Conservation (phyloP, 2,329 filamentous ascomycete genomes). For the Sporothrix globosa region DNA sequence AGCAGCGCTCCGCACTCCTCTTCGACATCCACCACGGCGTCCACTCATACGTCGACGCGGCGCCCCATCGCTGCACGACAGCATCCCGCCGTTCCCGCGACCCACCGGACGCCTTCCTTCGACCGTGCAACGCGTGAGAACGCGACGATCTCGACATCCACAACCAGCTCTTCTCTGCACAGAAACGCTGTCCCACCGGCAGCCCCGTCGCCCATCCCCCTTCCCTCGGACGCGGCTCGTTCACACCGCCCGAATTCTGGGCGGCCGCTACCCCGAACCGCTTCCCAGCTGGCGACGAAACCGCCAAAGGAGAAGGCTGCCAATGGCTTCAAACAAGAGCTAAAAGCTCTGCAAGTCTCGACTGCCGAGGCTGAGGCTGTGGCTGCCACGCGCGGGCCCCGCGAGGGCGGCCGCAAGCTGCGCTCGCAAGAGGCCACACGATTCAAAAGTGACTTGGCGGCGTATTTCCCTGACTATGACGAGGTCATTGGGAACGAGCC, state of each 20-base stretch:
- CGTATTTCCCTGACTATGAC: slow-evolving; percentile 93
- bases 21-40: slow-evolving; percentile 2
- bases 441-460: slow-evolving; percentile 87
- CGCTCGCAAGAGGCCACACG: slow-evolving; percentile 83
- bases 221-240: not conserved
- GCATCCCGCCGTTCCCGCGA: not conserved
- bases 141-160: not conserved
- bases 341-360: slow-evolving; percentile 59
- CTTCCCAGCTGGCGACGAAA: slow-evolving; percentile 45
- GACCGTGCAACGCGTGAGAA: slow-evolving; percentile 3
- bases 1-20: not conserved
- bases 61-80: slow-evolving; percentile 19
- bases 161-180: not conserved
- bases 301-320: slow-evolving; percentile 60
- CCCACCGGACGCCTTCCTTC: not conserved
- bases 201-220: not conserved
- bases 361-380: slow-evolving; percentile 49
- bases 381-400: slow-evolving; percentile 27
- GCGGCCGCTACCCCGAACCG: slow-evolving; percentile 6
- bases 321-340: slow-evolving; percentile 65
- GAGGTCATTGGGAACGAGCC: slow-evolving; percentile 86
- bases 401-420: slow-evolving; percentile 72
- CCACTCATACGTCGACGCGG: slow-evolving; percentile 14
- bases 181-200: not conserved
- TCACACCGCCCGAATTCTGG: not conserved